Base-by-base conservation (phyloP, 2,329 filamentous ascomycete genomes). In the Tolypocladium ovalisporum region DNA sequence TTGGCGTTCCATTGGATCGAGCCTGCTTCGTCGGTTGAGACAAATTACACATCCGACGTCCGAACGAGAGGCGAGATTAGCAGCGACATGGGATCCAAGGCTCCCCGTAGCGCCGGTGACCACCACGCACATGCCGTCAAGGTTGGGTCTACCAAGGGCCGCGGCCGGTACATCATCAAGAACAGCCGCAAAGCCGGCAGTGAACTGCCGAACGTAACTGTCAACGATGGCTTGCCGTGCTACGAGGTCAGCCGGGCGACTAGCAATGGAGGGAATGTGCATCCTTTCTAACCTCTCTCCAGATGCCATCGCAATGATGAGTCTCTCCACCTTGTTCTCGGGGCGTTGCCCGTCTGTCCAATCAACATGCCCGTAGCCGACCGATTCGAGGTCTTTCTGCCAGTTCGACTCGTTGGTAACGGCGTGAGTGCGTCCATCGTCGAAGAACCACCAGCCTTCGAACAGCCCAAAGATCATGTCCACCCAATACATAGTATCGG, bases 61-160 rank as follows among this genome's bases (percentile, higher is more conserved):
- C 0, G 68, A 51, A 0, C 59, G 61, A 0, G 58, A 19, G 19
- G 71, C 67, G 2, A 72, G 58, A 6, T 66, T 40, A 1, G 58
- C 56, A 5, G 71, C 70, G 1, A 76, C 55, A 56, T 76, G 71
- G 0, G 63, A 55, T 2, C 74, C 75, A 0, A 76, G 62, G 52
- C 71, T 71, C 4, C 74, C 74, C 0, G 73, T 65, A 0, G 68
- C 69, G 4, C 73, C 73, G 2, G 74, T 76, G 1, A 77, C 63
- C 1, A 75, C 58, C 1, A 76, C 35, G 27, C 35, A 53, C 10
- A 53, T 53, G 22, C 54, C 55, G 10, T 24, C 27, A 8, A 10
- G 15, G 42, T 24, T 22, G 42, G n/a, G 4, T 17, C 4, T 13
- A 10, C 10, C 17, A 17, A 8, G 9, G 10, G 12, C n/a, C 37